These are phyloP conservation scores for Ogataea parapolymorpha DNA, from an alignment of 805 yeast genomes.

Conservation along the genomic window DNA sequence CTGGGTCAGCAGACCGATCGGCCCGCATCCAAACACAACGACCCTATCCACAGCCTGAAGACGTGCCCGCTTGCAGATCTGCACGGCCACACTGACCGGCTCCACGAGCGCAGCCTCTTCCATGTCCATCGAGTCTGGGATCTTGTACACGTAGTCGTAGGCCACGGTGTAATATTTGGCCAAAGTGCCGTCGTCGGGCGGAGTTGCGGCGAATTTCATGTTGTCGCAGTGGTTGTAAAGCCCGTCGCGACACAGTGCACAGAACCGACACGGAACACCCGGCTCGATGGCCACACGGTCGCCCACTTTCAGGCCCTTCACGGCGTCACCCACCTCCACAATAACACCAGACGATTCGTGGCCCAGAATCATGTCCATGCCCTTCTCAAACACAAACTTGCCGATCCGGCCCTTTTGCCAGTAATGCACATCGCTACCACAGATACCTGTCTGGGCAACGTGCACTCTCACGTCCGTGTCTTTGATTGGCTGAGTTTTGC, in stretches of 20 bases:
- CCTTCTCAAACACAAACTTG: conserved; percentile 14
- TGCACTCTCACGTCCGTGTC: conserved; percentile 69
- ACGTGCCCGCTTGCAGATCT: conserved; percentile 62
- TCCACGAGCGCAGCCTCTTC: conserved; percentile 89
- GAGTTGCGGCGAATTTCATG: conserved; percentile 89
- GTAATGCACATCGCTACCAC: conserved; percentile 86
- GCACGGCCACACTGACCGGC: conserved; percentile 85
- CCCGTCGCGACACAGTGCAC: conserved; percentile 73
- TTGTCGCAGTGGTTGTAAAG: conserved; percentile 81
- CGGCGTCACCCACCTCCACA: conserved; percentile 63
- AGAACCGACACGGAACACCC: conserved; percentile 76
- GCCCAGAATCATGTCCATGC: conserved; percentile 65
- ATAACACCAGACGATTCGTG: conserved; percentile 83
- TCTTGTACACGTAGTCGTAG: conserved; percentile 77
- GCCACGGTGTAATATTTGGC: conserved; percentile 70
- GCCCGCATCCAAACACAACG: conserved; percentile 85
- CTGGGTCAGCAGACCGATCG: conserved; percentile 75
- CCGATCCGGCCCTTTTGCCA: conserved; percentile 44
- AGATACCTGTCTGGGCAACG: conserved; percentile 80
- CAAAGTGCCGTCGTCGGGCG: conserved; percentile 80
- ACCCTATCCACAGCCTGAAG: conserved; percentile 64
- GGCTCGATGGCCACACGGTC: conserved; percentile 90
- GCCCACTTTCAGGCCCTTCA: conserved; percentile 65
- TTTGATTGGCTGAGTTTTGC: conserved; percentile 62
- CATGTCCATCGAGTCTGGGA: conserved; percentile 72